Percentiles rank a stretch among this genome's conserved stretches.
Conservation (phyloP, 2,329 filamentous ascomycete species). For the Talaromyces rugulosus region DNA sequence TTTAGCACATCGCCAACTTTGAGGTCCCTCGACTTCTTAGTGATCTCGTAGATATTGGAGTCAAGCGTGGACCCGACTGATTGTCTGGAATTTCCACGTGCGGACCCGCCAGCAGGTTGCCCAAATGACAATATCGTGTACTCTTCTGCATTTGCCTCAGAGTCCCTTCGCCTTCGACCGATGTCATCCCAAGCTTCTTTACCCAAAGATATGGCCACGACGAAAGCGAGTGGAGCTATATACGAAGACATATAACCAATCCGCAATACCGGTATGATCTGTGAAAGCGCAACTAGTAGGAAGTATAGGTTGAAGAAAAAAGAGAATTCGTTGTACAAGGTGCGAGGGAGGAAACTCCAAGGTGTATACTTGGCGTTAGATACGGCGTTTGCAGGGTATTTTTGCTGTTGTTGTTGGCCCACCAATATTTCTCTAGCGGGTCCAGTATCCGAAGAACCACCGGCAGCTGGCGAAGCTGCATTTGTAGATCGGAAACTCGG, state of each 20-base stretch:
- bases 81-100: conserved; percentile 11
- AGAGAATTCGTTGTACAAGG: conserved; percentile 97
- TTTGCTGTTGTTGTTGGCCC: conserved; percentile 66
- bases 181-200: conserved; percentile 97
- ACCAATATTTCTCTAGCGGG: conserved; percentile 72
- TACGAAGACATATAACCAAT: conserved; percentile 96
- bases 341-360: conserved; percentile 88
- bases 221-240: conserved; percentile 85
- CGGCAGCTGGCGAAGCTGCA: conserved; percentile 30
- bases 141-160: conserved; percentile 88
- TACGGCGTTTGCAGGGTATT: conserved; percentile 84
- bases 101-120: conserved; percentile 24
- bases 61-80: conserved; percentile 1
- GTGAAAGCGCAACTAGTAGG: conserved; percentile 86
- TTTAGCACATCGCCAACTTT: conserved; percentile 96
- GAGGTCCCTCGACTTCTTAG: conserved; percentile 79
- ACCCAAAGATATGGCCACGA: conserved; percentile 84
- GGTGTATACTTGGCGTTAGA: conserved; percentile 98
- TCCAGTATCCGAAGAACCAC: conserved; percentile 35
- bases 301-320: conserved; percentile 99
- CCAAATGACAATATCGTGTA: conserved; percentile 75
- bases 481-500: conserved; percentile 60
- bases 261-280: conserved; percentile 80
- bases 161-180: conserved; percentile 75
- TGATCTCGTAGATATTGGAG: conserved; percentile 58